These are phyloP conservation scores for Coriolopsis trogii DNA, from an alignment of 1,284 basidiomycete genomes.

Conservation along the genomic window DNA sequence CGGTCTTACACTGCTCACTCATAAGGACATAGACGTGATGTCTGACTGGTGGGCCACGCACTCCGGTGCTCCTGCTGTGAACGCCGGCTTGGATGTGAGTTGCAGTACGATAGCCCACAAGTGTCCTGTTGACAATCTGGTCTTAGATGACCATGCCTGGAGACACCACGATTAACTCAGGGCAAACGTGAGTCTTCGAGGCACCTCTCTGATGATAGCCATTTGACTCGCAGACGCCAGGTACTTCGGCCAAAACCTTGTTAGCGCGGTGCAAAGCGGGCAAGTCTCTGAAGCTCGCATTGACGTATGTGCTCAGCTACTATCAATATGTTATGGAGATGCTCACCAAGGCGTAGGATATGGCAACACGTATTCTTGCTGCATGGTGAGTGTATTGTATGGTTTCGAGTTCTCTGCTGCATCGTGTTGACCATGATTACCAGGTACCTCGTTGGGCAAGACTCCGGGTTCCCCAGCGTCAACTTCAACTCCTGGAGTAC, in stretches of 20 bases:
- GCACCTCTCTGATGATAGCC: too few relatives aligned
- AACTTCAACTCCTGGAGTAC: conserved; percentile 41
- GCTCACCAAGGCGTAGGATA: conserved; percentile 41
- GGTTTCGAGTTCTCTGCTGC: too few relatives aligned
- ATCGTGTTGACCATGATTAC: not conserved
- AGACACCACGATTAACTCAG: conserved; percentile 44
- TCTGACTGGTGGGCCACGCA: conserved; percentile 50
- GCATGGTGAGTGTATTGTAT: conserved; percentile 42
- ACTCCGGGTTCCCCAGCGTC: conserved; percentile 56
- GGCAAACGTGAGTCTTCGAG: conserved; percentile 34
- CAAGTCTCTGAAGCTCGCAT: conserved; percentile 23
- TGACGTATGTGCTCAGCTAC: conserved; percentile 9
- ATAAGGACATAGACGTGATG: conserved; percentile 25
- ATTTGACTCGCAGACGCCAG: too few relatives aligned
- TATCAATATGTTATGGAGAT: not conserved
- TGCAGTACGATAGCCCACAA: not conserved
- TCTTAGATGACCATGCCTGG: conserved; percentile 64
- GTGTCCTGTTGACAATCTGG: not conserved
- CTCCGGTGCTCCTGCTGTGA: conserved; percentile 42
- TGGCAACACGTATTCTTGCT: conserved; percentile 64
- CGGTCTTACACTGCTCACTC: not conserved
- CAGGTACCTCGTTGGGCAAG: conserved; percentile 65
- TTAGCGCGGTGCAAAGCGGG: conserved; percentile 24
- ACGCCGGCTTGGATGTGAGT: conserved; percentile 62
- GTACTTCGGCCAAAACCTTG: conserved; percentile 25